Base-by-base conservation (phyloP, 1,284 basidiomycete species). In the Boletellus deceptivus region DNA sequence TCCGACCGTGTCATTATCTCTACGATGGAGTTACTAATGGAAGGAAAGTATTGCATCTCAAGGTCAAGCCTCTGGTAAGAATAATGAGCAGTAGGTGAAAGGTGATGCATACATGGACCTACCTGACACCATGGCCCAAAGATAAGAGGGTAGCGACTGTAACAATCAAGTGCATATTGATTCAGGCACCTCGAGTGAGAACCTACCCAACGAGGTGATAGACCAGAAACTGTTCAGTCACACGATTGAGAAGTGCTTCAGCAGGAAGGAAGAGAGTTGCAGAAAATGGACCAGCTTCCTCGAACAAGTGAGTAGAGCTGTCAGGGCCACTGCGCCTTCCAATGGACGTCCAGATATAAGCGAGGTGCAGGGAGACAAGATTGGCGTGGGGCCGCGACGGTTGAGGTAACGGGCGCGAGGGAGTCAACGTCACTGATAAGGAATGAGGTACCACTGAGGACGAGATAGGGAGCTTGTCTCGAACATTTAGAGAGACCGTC, bases 91-190 rank as follows among this genome's bases (percentile, higher is more conserved):
- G 46, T 6, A 6, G 6, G 29, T 22, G 10, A 48, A 34, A 34
- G 35, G 33, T 29, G 29, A 45, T 51, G 60, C 52, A 54, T 52
- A 40, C 39, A 53, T 36, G 34, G 24, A 60, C 61, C 48, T 66
- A 85, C 86, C 71, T 78, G 74, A 59, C 75, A 74, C 79, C 80
- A 82, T 27, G 72, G 64, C 3, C 88, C 88, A 64, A 90, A 90
- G 50, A 89, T 78, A 22, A 88, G 71, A 16, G 87, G 87, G 68
- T 89, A 89, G 3, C 82, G 79, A 59, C 87, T 89, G 56, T 36
- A 39, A n/a, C 41, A 37, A 50, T 54, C 48, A 52, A 55, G 48
- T 52, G 33, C 29, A 55, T 51, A 57, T 57, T 55, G 46, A 55
- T 50, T 46, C 37, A 31, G 49, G 42, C 33, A 7, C 40, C 39